Conservation (phyloP, 2,329 filamentous ascomycete genomes). For the Talaromyces sp. region DNA sequence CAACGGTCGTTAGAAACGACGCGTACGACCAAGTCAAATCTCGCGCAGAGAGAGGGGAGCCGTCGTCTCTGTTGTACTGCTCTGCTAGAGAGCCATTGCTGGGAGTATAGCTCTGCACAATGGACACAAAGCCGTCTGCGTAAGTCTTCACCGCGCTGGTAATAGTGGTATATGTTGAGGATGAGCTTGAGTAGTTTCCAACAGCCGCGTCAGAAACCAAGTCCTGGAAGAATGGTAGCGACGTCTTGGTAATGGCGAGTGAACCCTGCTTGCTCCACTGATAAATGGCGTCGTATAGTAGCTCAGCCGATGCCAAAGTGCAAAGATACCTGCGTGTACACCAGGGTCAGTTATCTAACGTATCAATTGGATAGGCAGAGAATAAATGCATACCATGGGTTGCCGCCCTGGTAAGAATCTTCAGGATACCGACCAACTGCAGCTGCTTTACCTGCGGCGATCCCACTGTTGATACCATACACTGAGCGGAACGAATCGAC, state of each 20-base stretch:
- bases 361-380: background rate
- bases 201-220: slow-evolving; percentile 53
- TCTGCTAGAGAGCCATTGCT: slow-evolving; percentile 29
- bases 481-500: slow-evolving; percentile 69
- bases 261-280: slow-evolving; percentile 62
- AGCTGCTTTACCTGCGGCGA: slow-evolving; percentile 55
- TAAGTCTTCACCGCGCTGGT: slow-evolving; percentile 59
- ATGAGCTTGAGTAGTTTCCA: slow-evolving; percentile 62
- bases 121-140: slow-evolving; percentile 51
- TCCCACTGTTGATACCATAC: slow-evolving; percentile 65
- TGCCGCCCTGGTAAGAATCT: slow-evolving; percentile 69
- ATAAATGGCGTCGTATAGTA: slow-evolving; percentile 70
- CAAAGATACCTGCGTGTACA: slow-evolving; percentile 49
- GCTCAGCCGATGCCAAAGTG: slow-evolving; percentile 73
- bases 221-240: slow-evolving; percentile 67
- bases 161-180: slow-evolving; percentile 50
- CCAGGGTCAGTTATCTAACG: background rate
- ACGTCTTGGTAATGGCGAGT: slow-evolving; percentile 60
- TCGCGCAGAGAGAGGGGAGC: slow-evolving; percentile 31
- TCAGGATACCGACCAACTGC: slow-evolving; percentile 64
- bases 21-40: slow-evolving; percentile 45
- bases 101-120: slow-evolving; percentile 25
- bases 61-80: slow-evolving; percentile 34
- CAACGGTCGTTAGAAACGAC: slow-evolving; percentile 33
- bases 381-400: slow-evolving; percentile 72